Conservation (phyloP, 1,284 basidiomycete genomes). For the Puccinia triticina region DNA sequence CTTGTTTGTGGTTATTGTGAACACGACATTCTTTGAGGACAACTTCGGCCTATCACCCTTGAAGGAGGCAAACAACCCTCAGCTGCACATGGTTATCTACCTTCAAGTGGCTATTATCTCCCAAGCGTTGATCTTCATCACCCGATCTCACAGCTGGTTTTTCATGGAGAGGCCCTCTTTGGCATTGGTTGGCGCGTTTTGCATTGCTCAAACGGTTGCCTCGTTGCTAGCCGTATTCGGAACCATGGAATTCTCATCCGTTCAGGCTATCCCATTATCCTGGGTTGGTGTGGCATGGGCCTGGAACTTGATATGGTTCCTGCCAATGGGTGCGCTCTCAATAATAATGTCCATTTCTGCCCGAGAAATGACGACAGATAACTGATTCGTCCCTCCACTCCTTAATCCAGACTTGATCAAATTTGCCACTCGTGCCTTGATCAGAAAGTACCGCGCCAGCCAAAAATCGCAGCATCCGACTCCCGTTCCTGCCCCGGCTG, state of each 20-base stretch:
- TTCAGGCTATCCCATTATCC: constrained; percentile 67
- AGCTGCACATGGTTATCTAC: constrained; percentile 71
- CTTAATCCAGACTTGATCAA: constrained; percentile 87
- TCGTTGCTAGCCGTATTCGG: constrained; percentile 46
- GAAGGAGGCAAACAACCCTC: constrained; percentile 34
- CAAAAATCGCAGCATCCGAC: neutral
- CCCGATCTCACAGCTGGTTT: constrained; percentile 93
- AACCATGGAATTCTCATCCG: constrained; percentile 32
- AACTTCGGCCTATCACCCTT: constrained; percentile 71
- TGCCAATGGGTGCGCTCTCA: constrained; percentile 66
- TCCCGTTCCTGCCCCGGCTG: constrained; percentile 72
- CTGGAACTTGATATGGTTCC: constrained; percentile 49
- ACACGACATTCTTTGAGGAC: constrained; percentile 86
- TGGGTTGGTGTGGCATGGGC: constrained; percentile 89
- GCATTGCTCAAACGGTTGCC: constrained; percentile 49
- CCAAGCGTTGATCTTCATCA: constrained; percentile 95
- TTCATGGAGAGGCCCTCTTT: constrained; percentile 94
- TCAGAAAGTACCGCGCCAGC: constrained; percentile 67
- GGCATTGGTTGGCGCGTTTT: constrained; percentile 46
- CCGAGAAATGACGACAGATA: constrained; percentile 57
- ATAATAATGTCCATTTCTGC: neutral
- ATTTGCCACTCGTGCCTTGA: constrained; percentile 69
- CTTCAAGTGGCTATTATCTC: constrained; percentile 90
- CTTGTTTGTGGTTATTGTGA: constrained; percentile 80
- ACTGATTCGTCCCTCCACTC: neutral